A percentile compares a stretch with the other conserved stretches of the same genome.
These are phyloP conservation scores for Kodamaea hsintzibuensis DNA, from an alignment of 805 yeast species.

Conservation along the genomic window DNA sequence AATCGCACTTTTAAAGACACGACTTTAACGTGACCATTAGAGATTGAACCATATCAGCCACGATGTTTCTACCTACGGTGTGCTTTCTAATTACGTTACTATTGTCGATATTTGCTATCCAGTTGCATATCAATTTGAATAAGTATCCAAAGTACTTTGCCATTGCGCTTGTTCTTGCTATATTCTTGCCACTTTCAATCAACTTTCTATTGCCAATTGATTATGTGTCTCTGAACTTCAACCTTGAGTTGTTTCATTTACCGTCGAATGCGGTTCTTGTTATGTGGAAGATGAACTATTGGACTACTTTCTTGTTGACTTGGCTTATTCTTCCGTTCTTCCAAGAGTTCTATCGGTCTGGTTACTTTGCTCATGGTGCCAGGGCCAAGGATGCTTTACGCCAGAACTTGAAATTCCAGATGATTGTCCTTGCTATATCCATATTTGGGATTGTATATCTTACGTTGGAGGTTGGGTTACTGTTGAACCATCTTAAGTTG, in stretches of 20 bases:
- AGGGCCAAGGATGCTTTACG: slow-evolving; percentile 58
- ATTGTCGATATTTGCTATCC: slow-evolving; percentile 34
- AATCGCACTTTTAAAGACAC: background rate
- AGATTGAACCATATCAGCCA: background rate
- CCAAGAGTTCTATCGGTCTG: slow-evolving; percentile 73
- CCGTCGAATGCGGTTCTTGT: slow-evolving; percentile 47
- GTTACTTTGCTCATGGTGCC: slow-evolving; percentile 51
- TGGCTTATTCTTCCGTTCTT: slow-evolving; percentile 75
- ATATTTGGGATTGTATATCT: slow-evolving; percentile 59
- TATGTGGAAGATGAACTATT: slow-evolving; percentile 74
- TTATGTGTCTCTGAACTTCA: slow-evolving; percentile 48
- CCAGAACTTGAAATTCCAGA: slow-evolving; percentile 60
- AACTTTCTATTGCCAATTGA: slow-evolving; percentile 76
- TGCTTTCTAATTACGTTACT: slow-evolving; percentile 30
- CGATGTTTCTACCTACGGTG: slow-evolving; percentile 24
- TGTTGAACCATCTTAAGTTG: slow-evolving; percentile 57
- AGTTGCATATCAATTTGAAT: slow-evolving; percentile 35
- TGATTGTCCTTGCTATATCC: slow-evolving; percentile 54
- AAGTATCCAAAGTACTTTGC: slow-evolving; percentile 42
- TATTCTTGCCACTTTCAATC: slow-evolving; percentile 74
- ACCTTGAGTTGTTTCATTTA: slow-evolving; percentile 45
- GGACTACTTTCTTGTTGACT: slow-evolving; percentile 78
- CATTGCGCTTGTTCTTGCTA: slow-evolving; percentile 54
- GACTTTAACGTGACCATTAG: slow-evolving; percentile 1
- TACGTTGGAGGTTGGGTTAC: slow-evolving; percentile 52